These are phyloP conservation scores for Globisporangium acanthophoron DNA, from an alignment of 352 stramenopile genomes.

Conservation along the genomic window DNA sequence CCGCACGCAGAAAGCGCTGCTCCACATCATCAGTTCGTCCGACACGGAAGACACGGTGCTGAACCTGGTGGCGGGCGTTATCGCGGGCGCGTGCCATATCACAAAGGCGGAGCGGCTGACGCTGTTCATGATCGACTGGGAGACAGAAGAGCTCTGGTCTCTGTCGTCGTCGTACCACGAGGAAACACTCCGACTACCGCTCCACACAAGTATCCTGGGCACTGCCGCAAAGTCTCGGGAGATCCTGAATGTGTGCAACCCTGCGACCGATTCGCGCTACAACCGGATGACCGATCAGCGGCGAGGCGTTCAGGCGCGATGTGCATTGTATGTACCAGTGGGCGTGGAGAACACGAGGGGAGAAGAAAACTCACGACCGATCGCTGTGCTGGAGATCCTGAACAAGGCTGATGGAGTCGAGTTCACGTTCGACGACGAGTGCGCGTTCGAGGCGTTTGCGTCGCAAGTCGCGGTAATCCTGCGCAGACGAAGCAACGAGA, in stretches of 20 bases:
- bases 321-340: conserved; percentile 83
- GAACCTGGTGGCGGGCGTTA: conserved; percentile 81
- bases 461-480: conserved; percentile 85
- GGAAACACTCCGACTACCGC: conserved; percentile 55
- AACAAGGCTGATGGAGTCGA: conserved; percentile 71
- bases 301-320: conserved; percentile 52
- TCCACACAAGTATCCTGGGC: conserved; percentile 55
- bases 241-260: conserved; percentile 72
- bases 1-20: conserved; percentile 75
- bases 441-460: conserved; percentile 80
- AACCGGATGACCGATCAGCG: conserved; percentile 48
- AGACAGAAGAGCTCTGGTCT: conserved; percentile 77
- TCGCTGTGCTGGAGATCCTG: conserved; percentile 87
- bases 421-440: conserved; percentile 84
- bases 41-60: conserved; percentile 80
- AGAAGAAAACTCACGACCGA: conserved; percentile 41
- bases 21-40: conserved; percentile 83
- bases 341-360: conserved; percentile 49
- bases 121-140: conserved; percentile 83
- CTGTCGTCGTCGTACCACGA: conserved; percentile 72
- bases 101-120: conserved; percentile 71
- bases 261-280: conserved; percentile 52
- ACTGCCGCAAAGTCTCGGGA: conserved; percentile 48
- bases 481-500: conserved; percentile 76
- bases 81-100: conserved; percentile 75